These are phyloP conservation scores for Auriscalpium microsporum DNA, from an alignment of 768 basidiomycete genomes.

Conservation along the genomic window DNA sequence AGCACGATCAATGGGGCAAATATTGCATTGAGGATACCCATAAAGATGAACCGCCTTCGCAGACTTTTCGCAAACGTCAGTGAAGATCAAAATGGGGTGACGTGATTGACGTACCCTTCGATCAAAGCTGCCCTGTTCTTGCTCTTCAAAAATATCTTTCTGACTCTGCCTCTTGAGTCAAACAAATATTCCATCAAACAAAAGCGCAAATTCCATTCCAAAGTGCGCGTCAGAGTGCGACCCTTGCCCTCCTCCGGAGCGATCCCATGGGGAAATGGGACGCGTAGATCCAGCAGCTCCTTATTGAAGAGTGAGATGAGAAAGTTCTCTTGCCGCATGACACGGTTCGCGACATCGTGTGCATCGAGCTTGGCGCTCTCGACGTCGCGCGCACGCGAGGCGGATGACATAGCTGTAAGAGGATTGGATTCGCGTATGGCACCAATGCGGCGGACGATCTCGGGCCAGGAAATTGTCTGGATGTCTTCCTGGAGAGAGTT, in stretches of 20 bases:
- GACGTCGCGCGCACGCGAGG: conserved; percentile 46
- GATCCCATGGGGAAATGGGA: conserved; percentile 62
- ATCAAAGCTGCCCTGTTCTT: conserved; percentile 72
- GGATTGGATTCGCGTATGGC: conserved; percentile 91
- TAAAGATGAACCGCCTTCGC: conserved; percentile 83
- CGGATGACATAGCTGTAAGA: conserved; percentile 72
- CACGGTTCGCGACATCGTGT: conserved; percentile 95
- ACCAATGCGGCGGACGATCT: conserved; percentile 84
- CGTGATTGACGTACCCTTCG: conserved; percentile 50
- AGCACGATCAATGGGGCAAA: conserved; percentile 96
- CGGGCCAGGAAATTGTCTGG: conserved; percentile 95
- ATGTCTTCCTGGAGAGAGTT: conserved; percentile 70
- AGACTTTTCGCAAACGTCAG: conserved; percentile 40
- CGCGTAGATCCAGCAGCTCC: conserved; percentile 80
- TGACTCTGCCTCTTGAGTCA: conserved; percentile 79
- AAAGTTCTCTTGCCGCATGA: conserved; percentile 98
- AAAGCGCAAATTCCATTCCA: conserved; percentile 97
- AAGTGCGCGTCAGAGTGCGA: conserved; percentile 73
- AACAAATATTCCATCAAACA: conserved; percentile 95
- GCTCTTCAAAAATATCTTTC: conserved; percentile 85
- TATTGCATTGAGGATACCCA: conserved; percentile 92
- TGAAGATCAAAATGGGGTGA: not conserved
- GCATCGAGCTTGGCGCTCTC: conserved; percentile 88
- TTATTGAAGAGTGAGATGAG: conserved; percentile 97
- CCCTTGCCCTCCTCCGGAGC: conserved; percentile 59